Base-by-base conservation (phyloP, 1,284 basidiomycete genomes). In the Kwoniella shivajii region DNA sequence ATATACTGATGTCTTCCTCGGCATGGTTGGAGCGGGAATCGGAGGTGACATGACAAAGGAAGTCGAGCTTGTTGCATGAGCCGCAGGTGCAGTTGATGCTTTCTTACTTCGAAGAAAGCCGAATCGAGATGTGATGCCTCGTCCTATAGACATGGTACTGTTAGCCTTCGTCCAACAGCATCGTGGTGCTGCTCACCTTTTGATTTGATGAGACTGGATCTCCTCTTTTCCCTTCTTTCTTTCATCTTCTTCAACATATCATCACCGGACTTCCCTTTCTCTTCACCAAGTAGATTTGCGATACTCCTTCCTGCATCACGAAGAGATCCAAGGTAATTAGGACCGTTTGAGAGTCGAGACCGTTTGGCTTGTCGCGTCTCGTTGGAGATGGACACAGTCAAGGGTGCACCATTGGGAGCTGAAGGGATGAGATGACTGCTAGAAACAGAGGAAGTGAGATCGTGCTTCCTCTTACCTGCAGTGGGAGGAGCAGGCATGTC, bases 361-460 rank as follows among this genome's bases (percentile, higher is more conserved):
- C 64, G 57, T 57, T 74, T 75, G 13, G 66, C 58, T 18, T 50
- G 50, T 22, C 63, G 41, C n/a, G 54, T 64, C 10, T 61, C 61
- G 16, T 41, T 18, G 4, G 43, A 53, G 27, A 9, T n/a, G 3
- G 34, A 18, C 11, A 36, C 43, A 6, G 36, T 44, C 6, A 71
- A 36, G 13, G 69, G 61, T 1, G 50, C 29, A n/a, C 71, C 69
- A 26, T 70, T 71, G 0, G 69, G 69, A 7, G 66, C 71, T 1
- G 69, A 71, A 0, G 71, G 71, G 2, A 57, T 36, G 31, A 46
- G 27, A 33, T 51, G 52, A 7, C 39, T 52, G 5, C 39, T 45
- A 6, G 46, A 45, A 13, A 41, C 38, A 4, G 55, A 50, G 7
- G n/a, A 11, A 22, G 57, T 26, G 9, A 45, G 22, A 18, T 38